Conservation (phyloP, 1,284 basidiomycete species). For the Coniferiporia sulphurascens region DNA sequence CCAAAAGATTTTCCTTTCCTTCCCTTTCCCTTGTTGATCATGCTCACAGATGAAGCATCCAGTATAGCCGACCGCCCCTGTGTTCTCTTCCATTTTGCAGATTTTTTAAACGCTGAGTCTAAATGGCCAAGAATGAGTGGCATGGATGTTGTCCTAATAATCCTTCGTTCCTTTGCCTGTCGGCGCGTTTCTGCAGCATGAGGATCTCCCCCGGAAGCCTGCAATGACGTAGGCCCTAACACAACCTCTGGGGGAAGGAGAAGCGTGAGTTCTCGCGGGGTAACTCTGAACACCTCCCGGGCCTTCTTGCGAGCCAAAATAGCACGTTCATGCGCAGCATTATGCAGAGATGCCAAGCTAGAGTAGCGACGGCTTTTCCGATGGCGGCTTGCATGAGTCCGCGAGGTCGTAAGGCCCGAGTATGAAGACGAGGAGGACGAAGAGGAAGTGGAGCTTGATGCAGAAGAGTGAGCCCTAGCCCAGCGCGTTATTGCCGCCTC, state of each 20-base stretch:
- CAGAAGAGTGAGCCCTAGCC: slow-evolving; percentile 42
- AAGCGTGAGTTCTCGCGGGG: slow-evolving; percentile 62
- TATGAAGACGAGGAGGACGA: slow-evolving; percentile 39
- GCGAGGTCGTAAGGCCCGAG: slow-evolving; percentile 32
- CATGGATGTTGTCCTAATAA: slow-evolving; percentile 55
- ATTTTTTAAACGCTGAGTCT: slow-evolving; percentile 45
- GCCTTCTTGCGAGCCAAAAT: slow-evolving; percentile 56
- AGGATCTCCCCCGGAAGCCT: slow-evolving; percentile 11
- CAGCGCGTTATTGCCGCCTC: slow-evolving; percentile 43
- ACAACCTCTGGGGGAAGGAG: slow-evolving; percentile 46
- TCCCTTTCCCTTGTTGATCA: slow-evolving; percentile 29
- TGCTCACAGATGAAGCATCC: slow-evolving; percentile 23
- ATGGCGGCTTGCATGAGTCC: slow-evolving; percentile 38
- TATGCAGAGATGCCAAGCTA: slow-evolving; percentile 44
- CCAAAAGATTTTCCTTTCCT: neutral
- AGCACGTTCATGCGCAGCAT: slow-evolving; percentile 50
- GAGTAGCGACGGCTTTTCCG: slow-evolving; percentile 35
- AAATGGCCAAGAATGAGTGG: slow-evolving; percentile 52
- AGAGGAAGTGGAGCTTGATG: slow-evolving; percentile 40
- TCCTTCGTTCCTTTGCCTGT: slow-evolving; percentile 26
- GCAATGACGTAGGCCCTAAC: slow-evolving; percentile 14
- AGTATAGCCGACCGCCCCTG: slow-evolving; percentile 13
- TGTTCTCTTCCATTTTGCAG: slow-evolving; percentile 26
- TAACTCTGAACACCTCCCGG: slow-evolving; percentile 51
- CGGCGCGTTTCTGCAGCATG: slow-evolving; percentile 6